Conservation (phyloP, 805 yeast genomes). For the Ogataea degrootiae region DNA sequence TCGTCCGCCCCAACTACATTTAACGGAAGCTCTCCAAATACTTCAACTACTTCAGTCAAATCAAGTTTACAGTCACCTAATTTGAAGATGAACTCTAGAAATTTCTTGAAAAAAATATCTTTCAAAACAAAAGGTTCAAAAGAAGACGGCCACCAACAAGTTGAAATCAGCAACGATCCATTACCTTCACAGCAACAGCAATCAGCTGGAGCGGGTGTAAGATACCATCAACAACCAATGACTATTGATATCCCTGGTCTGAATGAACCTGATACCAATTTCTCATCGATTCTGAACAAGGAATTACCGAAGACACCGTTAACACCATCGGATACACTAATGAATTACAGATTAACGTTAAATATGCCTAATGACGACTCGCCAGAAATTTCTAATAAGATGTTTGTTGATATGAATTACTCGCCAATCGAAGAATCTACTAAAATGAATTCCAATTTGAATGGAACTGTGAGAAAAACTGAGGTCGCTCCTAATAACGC, state of each 20-base stretch:
- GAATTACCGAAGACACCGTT: slow-evolving; percentile 20
- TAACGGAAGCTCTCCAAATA: background rate
- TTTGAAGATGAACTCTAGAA: slow-evolving; percentile 4
- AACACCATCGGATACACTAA: slow-evolving; percentile 20
- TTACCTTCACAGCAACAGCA: background rate
- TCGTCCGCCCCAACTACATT: background rate
- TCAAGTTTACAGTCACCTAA: slow-evolving; percentile 4
- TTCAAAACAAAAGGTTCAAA: slow-evolving; percentile 14
- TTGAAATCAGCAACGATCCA: background rate
- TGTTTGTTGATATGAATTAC: background rate
- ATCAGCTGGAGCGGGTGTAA: background rate
- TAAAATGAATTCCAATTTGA: background rate
- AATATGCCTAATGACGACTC: slow-evolving; percentile 20
- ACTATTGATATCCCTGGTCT: slow-evolving; percentile 9
- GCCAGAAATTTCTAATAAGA: slow-evolving; percentile 15
- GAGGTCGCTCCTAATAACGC: no score
- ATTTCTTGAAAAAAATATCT: slow-evolving; percentile 17
- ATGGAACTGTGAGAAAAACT: no score
- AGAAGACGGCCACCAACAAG: slow-evolving; percentile 4
- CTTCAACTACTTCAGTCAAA: slow-evolving; percentile 10
- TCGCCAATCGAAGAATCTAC: background rate
- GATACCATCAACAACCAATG: slow-evolving; percentile 1
- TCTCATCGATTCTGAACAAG: slow-evolving; percentile 6
- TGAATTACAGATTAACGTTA: slow-evolving; percentile 24
- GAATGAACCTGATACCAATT: no score